phyloP scores from a whole-genome alignment of 106 monocot genomes.

The Apostasia shenzhenica region DNA sequence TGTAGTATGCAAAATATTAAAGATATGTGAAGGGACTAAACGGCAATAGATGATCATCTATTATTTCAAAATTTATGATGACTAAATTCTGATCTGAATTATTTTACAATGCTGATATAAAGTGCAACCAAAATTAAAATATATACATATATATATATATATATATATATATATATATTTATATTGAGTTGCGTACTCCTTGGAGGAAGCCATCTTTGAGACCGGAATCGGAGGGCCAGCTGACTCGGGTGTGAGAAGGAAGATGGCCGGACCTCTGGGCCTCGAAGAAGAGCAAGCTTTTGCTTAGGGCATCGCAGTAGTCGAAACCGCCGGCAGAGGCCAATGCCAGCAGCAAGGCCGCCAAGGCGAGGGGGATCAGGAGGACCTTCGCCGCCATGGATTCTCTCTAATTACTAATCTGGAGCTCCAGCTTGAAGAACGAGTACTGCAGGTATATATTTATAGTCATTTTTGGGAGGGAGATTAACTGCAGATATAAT shows the following conservation, averaged over 20 bases:
- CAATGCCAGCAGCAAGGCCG: background rate
- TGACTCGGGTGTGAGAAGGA: constrained; percentile 52
- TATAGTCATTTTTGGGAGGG: background rate
- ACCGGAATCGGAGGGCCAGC: constrained; percentile 82
- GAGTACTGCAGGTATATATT: background rate
- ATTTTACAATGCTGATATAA: background rate
- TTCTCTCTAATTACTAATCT: background rate
- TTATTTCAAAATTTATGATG: no score
- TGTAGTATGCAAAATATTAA: no score
- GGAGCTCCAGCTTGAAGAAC: background rate
- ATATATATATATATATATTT: background rate
- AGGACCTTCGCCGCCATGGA: background rate
- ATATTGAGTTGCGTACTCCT: constrained; percentile 25
- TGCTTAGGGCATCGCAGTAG: constrained; percentile 68
- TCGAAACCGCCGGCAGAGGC: constrained; percentile 9
- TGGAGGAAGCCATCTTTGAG: constrained; percentile 62
- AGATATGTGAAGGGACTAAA: no score
- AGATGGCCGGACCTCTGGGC: constrained; percentile 94
- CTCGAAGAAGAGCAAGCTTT: constrained; percentile 89
- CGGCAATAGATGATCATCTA: no score
- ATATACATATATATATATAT: background rate
- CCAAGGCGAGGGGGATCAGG: background rate
- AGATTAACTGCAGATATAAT: no score
- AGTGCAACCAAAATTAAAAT: background rate
- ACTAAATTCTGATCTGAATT: no score